A percentile compares a stretch with the other conserved stretches of the same genome.
Conservation (phyloP, 768 basidiomycete genomes). For the Ramaria sp. region DNA sequence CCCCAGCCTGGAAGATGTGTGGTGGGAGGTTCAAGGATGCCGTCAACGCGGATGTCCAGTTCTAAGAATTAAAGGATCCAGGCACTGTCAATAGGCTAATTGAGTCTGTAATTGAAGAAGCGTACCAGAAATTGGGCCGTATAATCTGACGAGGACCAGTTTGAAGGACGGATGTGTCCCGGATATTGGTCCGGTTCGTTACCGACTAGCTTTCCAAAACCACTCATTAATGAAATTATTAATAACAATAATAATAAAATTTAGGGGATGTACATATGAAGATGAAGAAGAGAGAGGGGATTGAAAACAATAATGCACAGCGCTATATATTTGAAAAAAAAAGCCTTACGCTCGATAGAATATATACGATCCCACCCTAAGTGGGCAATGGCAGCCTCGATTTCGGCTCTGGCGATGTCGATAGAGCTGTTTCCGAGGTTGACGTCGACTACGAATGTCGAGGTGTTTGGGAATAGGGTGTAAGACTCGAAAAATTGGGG, state of each 20-base stretch:
- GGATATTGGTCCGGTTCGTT: slow-evolving; percentile 21
- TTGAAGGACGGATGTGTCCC: slow-evolving; percentile 13
- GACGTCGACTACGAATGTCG: slow-evolving; percentile 18
- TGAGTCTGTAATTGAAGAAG: background rate
- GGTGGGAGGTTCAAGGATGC: slow-evolving; percentile 13
- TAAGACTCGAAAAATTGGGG: slow-evolving; percentile 19
- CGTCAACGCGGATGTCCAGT: slow-evolving; percentile 17
- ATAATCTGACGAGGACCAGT: slow-evolving; percentile 17
- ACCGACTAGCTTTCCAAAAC: slow-evolving; percentile 12
- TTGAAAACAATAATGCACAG: no score
- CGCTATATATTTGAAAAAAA: no score
- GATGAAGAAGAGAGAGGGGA: no score
- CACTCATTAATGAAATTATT: background rate
- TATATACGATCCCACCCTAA: slow-evolving; percentile 18
- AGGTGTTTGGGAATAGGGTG: slow-evolving; percentile 16
- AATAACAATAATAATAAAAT: no score
- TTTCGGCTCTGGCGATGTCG: slow-evolving; percentile 17
- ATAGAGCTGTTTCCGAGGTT: slow-evolving; percentile 23
- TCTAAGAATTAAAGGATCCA: slow-evolving; percentile 7
- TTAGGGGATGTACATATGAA: no score
- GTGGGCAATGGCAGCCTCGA: slow-evolving; percentile 16
- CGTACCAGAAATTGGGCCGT: slow-evolving; percentile 16
- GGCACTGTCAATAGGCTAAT: no score
- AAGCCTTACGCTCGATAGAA: slow-evolving; percentile 17
- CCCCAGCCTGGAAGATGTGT: slow-evolving; percentile 16